These are phyloP conservation scores for Vitellaria paradoxa DNA, from an alignment of 179 eudicot genomes.

Conservation along the genomic window DNA sequence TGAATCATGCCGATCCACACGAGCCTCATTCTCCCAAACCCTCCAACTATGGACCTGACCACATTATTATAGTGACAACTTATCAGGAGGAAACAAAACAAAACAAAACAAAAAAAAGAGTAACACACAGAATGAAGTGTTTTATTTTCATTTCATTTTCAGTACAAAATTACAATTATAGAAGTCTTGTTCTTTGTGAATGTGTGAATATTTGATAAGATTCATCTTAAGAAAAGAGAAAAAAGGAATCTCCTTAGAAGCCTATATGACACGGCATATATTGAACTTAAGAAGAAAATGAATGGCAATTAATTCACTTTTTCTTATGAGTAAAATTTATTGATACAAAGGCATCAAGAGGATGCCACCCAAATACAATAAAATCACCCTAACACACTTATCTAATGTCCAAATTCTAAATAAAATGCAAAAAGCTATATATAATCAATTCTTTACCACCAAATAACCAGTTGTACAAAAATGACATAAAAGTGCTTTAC, in stretches of 20 bases:
- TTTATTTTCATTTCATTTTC: constrained; percentile 26
- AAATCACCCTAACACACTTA: no score
- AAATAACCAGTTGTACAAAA: no score
- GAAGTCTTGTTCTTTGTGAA: not conserved
- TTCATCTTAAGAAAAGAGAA: no score
- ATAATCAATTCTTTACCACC: no score
- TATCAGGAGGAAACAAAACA: constrained; percentile 25
- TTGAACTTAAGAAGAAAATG: not conserved
- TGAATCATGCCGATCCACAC: constrained; percentile 63
- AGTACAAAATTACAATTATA: not conserved
- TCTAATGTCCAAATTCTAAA: no score
- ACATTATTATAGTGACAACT: constrained; percentile 16
- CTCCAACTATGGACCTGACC: constrained; percentile 89
- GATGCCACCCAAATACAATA: no score
- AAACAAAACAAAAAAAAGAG: constrained; percentile 71
- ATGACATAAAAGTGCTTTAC: no score
- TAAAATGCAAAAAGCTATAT: no score
- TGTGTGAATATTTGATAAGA: not conserved
- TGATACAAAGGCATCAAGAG: no score
- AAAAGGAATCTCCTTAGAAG: not conserved
- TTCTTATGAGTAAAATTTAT: no score
- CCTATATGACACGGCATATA: not conserved
- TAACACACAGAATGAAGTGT: constrained; percentile 44
- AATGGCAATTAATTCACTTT: no score
- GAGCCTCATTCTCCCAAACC: constrained; percentile 93